Percentiles rank a stretch among this genome's conserved stretches.
Conservation (phyloP, 805 yeast species). For the Ogataea dorogensis region DNA sequence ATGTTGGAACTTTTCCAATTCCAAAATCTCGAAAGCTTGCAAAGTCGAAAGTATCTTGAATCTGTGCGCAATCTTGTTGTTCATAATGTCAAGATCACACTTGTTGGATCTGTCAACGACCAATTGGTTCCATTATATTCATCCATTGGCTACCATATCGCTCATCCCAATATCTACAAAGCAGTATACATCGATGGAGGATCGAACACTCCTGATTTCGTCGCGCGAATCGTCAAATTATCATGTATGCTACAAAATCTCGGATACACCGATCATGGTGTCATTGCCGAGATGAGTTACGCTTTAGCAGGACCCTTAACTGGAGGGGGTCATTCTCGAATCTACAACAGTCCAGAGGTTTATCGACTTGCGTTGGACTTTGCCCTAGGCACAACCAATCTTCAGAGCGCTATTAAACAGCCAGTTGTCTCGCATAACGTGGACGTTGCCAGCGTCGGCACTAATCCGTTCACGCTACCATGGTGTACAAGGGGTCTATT, state of each 20-base stretch:
- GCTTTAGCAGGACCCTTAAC: constrained; percentile 86
- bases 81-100: constrained; percentile 72
- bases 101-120: constrained; percentile 89
- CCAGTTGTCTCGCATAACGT: constrained; percentile 39
- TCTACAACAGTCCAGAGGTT: constrained; percentile 82
- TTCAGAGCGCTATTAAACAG: constrained; percentile 24
- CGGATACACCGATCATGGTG: constrained; percentile 83
- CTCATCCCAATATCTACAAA: constrained; percentile 86
- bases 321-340: constrained; percentile 91
- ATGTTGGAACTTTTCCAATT: constrained; percentile 83
- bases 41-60: constrained; percentile 67
- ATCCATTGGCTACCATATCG: constrained; percentile 73
- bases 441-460: constrained; percentile 62
- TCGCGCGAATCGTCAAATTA: constrained; percentile 67
- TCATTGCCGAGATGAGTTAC: constrained; percentile 77
- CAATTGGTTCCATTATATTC: constrained; percentile 93
- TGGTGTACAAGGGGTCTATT: constrained; percentile 89
- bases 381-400: constrained; percentile 64
- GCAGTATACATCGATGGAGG: constrained; percentile 87
- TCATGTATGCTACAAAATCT: constrained; percentile 72
- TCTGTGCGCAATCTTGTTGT: constrained; percentile 62
- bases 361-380: constrained; percentile 77
- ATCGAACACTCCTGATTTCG: constrained; percentile 75
- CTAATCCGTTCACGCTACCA: constrained; percentile 84
- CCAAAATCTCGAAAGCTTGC: constrained; percentile 70